These are phyloP conservation scores for Pneumocystis wakefieldiae DNA, from an alignment of 1,139 yeast species.

Conservation along the genomic window DNA sequence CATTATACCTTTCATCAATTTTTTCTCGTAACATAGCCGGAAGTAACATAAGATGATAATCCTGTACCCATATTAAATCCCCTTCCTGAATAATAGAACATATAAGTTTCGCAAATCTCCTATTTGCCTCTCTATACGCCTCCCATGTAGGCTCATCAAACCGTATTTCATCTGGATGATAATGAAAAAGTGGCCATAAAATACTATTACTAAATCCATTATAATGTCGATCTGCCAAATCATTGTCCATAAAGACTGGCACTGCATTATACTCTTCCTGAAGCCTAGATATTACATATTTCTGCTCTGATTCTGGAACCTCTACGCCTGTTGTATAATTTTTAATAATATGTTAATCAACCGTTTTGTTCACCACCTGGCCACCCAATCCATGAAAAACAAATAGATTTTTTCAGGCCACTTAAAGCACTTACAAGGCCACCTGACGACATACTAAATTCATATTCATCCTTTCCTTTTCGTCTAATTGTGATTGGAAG, in stretches of 20 bases:
- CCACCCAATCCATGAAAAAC: conserved; percentile 98
- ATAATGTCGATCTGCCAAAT: conserved; percentile 86
- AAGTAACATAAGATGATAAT: conserved; percentile 86
- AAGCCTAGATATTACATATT: conserved; percentile 52
- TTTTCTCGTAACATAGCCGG: conserved; percentile 77
- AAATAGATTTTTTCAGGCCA: conserved; percentile 70
- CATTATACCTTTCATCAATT: conserved; percentile 34
- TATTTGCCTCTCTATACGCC: conserved; percentile 88
- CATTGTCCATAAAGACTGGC: conserved; percentile 77
- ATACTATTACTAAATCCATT: conserved; percentile 89
- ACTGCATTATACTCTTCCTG: conserved; percentile 69
- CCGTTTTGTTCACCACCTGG: conserved; percentile 30
- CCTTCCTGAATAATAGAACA: conserved; percentile 56
- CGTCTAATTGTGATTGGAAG: conserved; percentile 81
- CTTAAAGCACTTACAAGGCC: conserved; percentile 93
- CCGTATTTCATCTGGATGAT: conserved; percentile 98
- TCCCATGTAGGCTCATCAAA: conserved; percentile 98
- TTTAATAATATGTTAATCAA: neutral
- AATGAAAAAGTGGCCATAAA: conserved; percentile 95
- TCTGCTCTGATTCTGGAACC: conserved; percentile 63
- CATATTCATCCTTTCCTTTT: conserved; percentile 49
- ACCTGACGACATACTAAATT: conserved; percentile 81
- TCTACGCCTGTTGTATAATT: conserved; percentile 31
- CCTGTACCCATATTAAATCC: conserved; percentile 95
- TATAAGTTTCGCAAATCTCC: conserved; percentile 62